A percentile compares a stretch with the other conserved stretches of the same genome.
These are phyloP conservation scores for Kentomonas sorsogonicus DNA, from an alignment of 208 protist species.

Conservation along the genomic window DNA sequence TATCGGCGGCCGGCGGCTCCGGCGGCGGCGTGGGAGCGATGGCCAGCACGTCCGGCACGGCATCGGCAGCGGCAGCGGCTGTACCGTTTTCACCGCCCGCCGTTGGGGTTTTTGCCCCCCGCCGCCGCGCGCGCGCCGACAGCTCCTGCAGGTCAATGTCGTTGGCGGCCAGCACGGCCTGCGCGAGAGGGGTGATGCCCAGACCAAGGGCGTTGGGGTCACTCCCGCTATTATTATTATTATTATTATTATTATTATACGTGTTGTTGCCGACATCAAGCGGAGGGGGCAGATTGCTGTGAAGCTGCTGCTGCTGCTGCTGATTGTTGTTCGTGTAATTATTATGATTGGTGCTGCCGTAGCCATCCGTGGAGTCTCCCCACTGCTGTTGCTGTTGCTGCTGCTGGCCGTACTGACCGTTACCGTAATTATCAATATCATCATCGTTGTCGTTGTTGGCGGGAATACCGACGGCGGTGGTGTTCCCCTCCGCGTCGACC, in stretches of 20 bases:
- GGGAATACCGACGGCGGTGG: neutral
- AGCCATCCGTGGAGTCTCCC: neutral
- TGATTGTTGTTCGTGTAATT: neutral
- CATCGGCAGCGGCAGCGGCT: too few relatives aligned
- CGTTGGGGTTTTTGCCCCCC: too few relatives aligned
- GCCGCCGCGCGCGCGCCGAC: too few relatives aligned
- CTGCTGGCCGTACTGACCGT: neutral
- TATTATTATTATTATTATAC: conserved; percentile 4
- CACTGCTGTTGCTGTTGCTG: neutral
- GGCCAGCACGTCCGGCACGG: too few relatives aligned
- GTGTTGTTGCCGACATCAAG: neutral
- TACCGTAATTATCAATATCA: neutral
- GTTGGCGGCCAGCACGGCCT: too few relatives aligned
- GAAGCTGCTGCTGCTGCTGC: neutral
- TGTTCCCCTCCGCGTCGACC: neutral
- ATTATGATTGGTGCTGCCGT: neutral
- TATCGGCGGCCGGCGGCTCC: too few relatives aligned
- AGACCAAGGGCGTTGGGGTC: too few relatives aligned
- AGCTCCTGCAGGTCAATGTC: too few relatives aligned
- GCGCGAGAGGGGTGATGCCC: too few relatives aligned
- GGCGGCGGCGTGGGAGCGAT: too few relatives aligned
- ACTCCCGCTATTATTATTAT: conserved; percentile 5
- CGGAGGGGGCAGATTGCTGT: neutral
- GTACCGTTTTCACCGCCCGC: too few relatives aligned
- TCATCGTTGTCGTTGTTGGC: neutral